Evolutionary conservation across 352 stramenopile species (phyloP), one percentile per base, ranked within the genome.

Genomic region (Thalassiosira mediterranea): DNA sequence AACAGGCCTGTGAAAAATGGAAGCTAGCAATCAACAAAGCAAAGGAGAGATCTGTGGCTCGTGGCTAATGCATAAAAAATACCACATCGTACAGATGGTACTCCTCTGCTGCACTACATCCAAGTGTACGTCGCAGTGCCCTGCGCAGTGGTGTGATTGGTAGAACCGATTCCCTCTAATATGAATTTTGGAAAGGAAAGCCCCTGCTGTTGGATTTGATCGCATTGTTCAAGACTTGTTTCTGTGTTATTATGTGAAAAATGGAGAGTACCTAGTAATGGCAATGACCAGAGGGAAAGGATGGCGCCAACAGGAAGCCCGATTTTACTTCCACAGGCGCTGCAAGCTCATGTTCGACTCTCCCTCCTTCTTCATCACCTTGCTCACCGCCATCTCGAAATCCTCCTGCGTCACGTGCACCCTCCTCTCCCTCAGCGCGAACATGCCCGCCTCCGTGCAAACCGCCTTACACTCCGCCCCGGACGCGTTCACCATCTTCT

Each of bases 311-410:
- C n/a, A n/a, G n/a, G n/a, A n/a, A 8, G 11, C 47, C 46, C 3
- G 8, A 34, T 28, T 28, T 4, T 25, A 26, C 0, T 8, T 17
- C 32, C 53, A 71, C 97, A 98, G 52, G 96, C 95, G 88, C 98
- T 98, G 82, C 98, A 98, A 85, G 98, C 95, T 79, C 98, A 87
- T n/a, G n/a, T n/a, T n/a, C 68, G 89, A 89, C 76, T 99, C 97
- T 57, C 93, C 95, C 76, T 99, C 97, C 90, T 99, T 99, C 96
- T 99, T 99, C 97, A 99, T 99, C 64, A 99, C 97, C 93, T 99
- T 99, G 57, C 95, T 97, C 23, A 99, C 97, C 8, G 97, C 96
- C 97, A 99, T 99, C 86, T 99, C 97, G 86, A 99, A 99, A 90
- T 99, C 97, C 90, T 99, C 97, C 83, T 99, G 97, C 25, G 97